These are phyloP conservation scores for Garcia nutans DNA, from an alignment of 345 rosid genomes.

Conservation along the genomic window DNA sequence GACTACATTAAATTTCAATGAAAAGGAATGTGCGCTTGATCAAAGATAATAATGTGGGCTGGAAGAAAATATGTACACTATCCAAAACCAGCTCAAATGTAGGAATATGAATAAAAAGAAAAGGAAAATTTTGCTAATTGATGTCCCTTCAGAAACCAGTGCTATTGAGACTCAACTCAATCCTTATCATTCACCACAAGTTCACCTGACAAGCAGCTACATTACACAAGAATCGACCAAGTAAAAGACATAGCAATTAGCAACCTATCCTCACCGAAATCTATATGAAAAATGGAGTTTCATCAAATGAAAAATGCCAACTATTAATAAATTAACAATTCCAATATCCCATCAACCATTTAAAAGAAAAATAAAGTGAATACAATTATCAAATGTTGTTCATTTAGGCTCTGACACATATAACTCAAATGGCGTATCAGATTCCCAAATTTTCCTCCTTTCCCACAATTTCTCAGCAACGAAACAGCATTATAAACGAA, in stretches of 20 bases:
- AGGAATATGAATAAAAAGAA: neutral
- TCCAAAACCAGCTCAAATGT: neutral
- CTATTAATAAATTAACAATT: neutral
- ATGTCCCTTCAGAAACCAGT: neutral
- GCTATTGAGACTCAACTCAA: neutral
- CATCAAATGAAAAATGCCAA: neutral
- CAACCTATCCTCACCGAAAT: too few relatives aligned
- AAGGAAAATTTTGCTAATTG: neutral
- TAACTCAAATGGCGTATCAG: neutral
- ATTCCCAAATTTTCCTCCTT: neutral
- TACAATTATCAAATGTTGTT: neutral
- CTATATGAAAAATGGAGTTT: neutral
- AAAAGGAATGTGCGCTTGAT: neutral
- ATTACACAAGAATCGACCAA: neutral
- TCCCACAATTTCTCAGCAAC: slow-evolving; percentile 1
- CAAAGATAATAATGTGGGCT: neutral
- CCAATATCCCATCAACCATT: too few relatives aligned
- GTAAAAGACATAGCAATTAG: too few relatives aligned
- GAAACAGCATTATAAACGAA: slow-evolving; percentile 2
- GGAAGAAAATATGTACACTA: neutral
- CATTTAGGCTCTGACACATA: neutral
- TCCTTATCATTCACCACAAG: neutral
- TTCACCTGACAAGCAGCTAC: neutral
- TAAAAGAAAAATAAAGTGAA: neutral
- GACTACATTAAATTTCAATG: neutral